Percentiles rank a stretch among this genome's conserved stretches.
These are phyloP conservation scores for Hypoxylon intermedium DNA, from an alignment of 495 filamentous ascomycete genomes.

Conservation along the genomic window DNA sequence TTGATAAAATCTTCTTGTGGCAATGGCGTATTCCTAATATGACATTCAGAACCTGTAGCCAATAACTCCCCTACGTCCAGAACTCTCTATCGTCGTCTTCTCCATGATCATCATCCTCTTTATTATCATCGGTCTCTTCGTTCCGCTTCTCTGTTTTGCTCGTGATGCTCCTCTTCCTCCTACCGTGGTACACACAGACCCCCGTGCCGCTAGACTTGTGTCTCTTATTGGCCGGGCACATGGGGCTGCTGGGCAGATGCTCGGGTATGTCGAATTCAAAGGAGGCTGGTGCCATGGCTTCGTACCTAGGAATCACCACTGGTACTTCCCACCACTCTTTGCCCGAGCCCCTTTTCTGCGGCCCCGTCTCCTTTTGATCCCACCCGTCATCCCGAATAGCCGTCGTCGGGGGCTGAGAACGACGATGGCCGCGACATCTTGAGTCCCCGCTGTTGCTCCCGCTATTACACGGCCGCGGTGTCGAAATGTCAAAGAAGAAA, in stretches of 20 bases:
- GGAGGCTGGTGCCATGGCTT: background rate
- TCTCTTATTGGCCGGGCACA: constrained; percentile 66
- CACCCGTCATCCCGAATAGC: constrained; percentile 24
- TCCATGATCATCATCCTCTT: too few relatives aligned
- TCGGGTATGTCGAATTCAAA: constrained; percentile 68
- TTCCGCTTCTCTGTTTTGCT: background rate
- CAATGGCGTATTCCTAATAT: too few relatives aligned
- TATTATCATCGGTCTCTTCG: background rate
- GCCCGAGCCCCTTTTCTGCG: constrained; percentile 11
- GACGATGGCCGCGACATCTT: background rate
- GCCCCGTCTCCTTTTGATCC: constrained; percentile 16
- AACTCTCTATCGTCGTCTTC: background rate
- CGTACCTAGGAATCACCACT: constrained; percentile 20
- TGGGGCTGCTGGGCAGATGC: constrained; percentile 67
- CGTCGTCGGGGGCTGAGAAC: background rate
- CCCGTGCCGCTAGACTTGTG: constrained; percentile 61
- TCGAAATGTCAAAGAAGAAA: constrained; percentile 58
- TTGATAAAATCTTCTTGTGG: too few relatives aligned
- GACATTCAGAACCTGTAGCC: too few relatives aligned
- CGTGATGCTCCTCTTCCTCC: constrained; percentile 25
- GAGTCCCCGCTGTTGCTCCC: background rate
- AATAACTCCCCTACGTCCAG: constrained; percentile 12
- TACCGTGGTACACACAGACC: constrained; percentile 58
- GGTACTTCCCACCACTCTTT: constrained; percentile 46
- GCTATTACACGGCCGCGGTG: constrained; percentile 3